Conservation (phyloP, 2,329 filamentous ascomycete species). For the Aspergillus carbonarius region DNA sequence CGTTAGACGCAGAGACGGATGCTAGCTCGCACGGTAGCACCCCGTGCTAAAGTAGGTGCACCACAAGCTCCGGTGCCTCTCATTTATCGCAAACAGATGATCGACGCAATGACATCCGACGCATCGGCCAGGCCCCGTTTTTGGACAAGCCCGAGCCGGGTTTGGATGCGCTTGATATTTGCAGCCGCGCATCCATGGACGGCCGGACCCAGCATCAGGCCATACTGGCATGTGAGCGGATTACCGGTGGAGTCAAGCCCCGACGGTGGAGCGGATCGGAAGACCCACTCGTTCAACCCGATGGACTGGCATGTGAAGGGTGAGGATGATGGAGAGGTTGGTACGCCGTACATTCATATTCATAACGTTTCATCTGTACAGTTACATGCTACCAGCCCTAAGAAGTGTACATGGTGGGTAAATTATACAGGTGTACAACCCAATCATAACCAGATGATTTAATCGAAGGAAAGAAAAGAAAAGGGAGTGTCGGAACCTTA, state of each 20-base stretch:
- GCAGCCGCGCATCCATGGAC: background rate
- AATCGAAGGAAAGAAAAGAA: background rate
- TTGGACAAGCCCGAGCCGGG: background rate
- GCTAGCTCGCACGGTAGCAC: too few species aligned
- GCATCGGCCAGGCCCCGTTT: background rate
- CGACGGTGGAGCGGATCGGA: background rate
- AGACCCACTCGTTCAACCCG: background rate
- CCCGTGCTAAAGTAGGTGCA: too few species aligned
- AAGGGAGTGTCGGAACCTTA: background rate
- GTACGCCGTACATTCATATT: too few species aligned
- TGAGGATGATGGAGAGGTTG: background rate
- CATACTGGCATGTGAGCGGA: background rate
- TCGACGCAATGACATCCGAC: background rate
- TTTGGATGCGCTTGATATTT: background rate
- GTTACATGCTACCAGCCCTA: background rate
- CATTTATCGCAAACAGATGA: background rate
- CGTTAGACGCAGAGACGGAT: too few species aligned
- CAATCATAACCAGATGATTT: background rate
- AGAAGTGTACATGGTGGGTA: background rate
- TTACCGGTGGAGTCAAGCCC: background rate
- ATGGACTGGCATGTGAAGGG: background rate
- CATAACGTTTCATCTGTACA: background rate
- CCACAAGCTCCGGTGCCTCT: background rate
- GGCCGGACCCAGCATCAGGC: background rate
- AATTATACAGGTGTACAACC: background rate